Base-by-base conservation (phyloP, 2,329 filamentous ascomycete species). In the Fusarium guadeloupense region DNA sequence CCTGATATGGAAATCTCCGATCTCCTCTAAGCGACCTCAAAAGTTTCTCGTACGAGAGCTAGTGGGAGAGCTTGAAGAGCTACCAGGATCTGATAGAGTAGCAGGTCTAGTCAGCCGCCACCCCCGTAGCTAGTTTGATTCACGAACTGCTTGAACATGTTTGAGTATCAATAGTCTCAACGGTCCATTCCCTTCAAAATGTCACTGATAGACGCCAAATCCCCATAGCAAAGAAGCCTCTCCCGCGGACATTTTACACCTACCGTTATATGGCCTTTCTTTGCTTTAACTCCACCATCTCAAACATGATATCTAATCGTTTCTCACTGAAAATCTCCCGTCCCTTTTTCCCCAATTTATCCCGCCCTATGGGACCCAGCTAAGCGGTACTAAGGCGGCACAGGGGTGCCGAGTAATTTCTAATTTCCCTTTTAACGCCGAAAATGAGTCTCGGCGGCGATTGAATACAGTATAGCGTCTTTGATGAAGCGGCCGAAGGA, bases 401-500 rank as follows among this genome's bases (percentile, higher is more conserved):
- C 20, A 40, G 19, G 30, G 40, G 31, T 42, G 42, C 39, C 38
- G 42, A 20, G 19, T 51, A 54, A 61, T 61, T 42, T 23, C 21
- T 51, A 54, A 61, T 61, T 42, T 61, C 58, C 58, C 35, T 46
- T 54, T 25, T 28, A 38, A 16, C 7, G 31, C 56, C 58, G 49
- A 43, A 40, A 51, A 41, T 39, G 26, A 12, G 31, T 33, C 19
- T 37, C 31, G 52, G 42, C 21, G 55, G n/a, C n/a, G n/a, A n/a
- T 60, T 60, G 38, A 28, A 38, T 55, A 47, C 17, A 59, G 37
- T 25, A 49, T 55, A 60, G 55, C 55, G 55, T 34, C 16, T 31
- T 59, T 39, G 19, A 14, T 40, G 38, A 59, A 55, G 48, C 57
- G 40, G 42, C 40, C 30, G 55, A 61, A 61, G 56, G 58, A 61